Percentiles rank a stretch among this genome's conserved stretches.
phyloP scores from a whole-genome alignment of 2,329 filamentous ascomycete species.

The Thyridium curvatum region DNA sequence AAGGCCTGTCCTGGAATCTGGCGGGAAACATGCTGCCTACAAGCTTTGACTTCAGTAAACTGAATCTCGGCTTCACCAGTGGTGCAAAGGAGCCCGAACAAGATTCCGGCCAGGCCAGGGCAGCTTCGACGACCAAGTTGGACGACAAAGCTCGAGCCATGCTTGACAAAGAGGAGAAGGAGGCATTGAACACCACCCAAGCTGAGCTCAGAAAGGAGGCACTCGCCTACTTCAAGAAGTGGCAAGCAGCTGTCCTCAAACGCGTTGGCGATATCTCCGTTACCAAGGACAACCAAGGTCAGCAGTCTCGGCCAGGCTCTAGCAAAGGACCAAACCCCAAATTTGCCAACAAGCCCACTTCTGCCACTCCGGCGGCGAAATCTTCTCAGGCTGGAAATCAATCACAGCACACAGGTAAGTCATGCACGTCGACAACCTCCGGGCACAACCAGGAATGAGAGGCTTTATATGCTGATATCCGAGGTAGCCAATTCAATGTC shows the following conservation, averaged over 20 bases:
- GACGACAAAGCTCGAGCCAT: not conserved
- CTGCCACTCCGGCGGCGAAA: no score
- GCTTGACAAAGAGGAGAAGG: slow-evolving; percentile 32
- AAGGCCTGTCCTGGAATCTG: slow-evolving; percentile 16
- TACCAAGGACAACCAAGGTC: slow-evolving; percentile 30
- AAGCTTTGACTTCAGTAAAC: slow-evolving; percentile 9
- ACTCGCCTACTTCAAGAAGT: slow-evolving; percentile 69
- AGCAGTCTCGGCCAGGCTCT: slow-evolving; percentile 4
- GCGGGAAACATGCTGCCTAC: slow-evolving; percentile 19
- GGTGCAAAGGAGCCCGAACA: no score
- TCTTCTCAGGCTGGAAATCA: no score
- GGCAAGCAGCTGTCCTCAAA: slow-evolving; percentile 65
- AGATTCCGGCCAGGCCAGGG: not conserved
- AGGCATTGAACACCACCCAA: slow-evolving; percentile 41
- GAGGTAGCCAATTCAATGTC: slow-evolving; percentile 22
- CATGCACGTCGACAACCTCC: not conserved
- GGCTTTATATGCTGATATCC: slow-evolving; percentile 11
- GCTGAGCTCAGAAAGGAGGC: slow-evolving; percentile 63
- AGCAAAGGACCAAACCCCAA: no score
- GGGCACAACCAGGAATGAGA: no score
- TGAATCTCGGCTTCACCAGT: slow-evolving; percentile 3
- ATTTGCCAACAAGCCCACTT: no score
- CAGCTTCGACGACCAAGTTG: not conserved
- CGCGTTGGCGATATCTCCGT: slow-evolving; percentile 64
- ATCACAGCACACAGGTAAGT: slow-evolving; percentile 3